Evolutionary conservation across 2,329 filamentous ascomycete genomes (phyloP), one percentile per base, ranked within the genome.

Genomic region (Hypoxylon sp.): DNA sequence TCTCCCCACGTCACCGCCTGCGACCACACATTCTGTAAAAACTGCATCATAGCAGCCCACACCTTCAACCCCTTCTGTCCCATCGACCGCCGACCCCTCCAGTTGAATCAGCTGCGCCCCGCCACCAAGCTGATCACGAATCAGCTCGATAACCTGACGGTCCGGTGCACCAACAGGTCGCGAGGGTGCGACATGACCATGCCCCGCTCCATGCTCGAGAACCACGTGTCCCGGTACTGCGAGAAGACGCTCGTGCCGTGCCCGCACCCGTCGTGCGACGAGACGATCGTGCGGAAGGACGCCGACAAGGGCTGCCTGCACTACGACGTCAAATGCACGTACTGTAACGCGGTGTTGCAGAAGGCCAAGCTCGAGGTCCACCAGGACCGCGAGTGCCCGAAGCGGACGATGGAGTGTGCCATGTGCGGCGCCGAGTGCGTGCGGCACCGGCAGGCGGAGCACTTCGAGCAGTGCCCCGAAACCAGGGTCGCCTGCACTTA

Each of bases 1-100:
- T 78, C 82, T 11, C 85, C 86, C 0, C 77, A 86, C 43, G 86
- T 85, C 37, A 88, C 85, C 0, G 75, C 76, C 6, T 89, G 86
- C 72, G 83, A 87, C 55, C 86, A 89, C 69, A 86, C 84, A 10
- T 89, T 89, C 69, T 89, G 86, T 67, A 79, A 81, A 48, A 76
- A 77, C 3, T 89, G 86, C 67, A 75, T 88, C 21, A 66, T 73
- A 40, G 74, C 78, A 58, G 75, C 79, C 6, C 73, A 79, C 49
- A 70, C 73, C 48, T 68, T 76, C 27, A 78, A 75, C 48, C 69
- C 76, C 53, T 72, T 77, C 27, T 88, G 85, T 56, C 85, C 85
- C 2, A 80, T 88, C 53, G 85, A 88, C 69, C 79, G 85, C n/a
- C 77, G 71, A 24, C 70, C 70, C 10, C 67, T 73, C 8, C 72